Evolutionary conservation across 2,329 filamentous ascomycete genomes (phyloP), one percentile per base, ranked within the genome.

Genomic region (Stenocarpella maydis): DNA sequence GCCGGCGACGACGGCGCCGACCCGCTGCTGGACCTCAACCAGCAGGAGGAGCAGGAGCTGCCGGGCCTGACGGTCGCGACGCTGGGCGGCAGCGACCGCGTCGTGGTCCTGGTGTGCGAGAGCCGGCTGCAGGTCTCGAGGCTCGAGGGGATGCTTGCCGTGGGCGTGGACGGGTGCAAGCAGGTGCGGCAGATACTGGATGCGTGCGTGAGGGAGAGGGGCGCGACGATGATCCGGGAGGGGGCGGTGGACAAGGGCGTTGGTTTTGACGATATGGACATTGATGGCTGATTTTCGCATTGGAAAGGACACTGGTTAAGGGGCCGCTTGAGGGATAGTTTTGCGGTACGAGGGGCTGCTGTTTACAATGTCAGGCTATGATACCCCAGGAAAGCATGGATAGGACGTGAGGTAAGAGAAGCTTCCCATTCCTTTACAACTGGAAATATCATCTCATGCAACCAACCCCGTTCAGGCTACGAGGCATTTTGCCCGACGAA

Each of bases 161-260:
- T 97, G 1, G 95, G 92, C 0, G 90, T 98, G 60, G 95, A 98
- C 78, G 96, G 95, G 6, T 98, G 95, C 80, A 94, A 91, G 80
- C 91, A 95, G 78, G 90, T 98, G 47, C 87, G 93, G 72, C 87
- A 89, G 73, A 91, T 97, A 61, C 78, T 99, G 75, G 95, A 98
- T 79, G 85, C 86, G 8, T 91, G 97, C 17, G 90, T 98, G 54
- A 89, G 91, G 77, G 88, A 88, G 53, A 90, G 91, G 79, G 92
- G 92, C 4, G 84, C 81, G 70, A 86, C 85, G 77, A 88, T 93
- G 82, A 79, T 93, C 17, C 82, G 83, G 52, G 87, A 88, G 72
- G 86, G 85, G 0, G 81, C 82, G 5, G 82, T 86, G 28, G 83
- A 84, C 73, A 83, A 78, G 74, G 84, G 85, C 12, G 82, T 81